Evolutionary conservation across 176 grass and related monocot genomes (phyloP).

Genomic region (Lolium perenne): DNA sequence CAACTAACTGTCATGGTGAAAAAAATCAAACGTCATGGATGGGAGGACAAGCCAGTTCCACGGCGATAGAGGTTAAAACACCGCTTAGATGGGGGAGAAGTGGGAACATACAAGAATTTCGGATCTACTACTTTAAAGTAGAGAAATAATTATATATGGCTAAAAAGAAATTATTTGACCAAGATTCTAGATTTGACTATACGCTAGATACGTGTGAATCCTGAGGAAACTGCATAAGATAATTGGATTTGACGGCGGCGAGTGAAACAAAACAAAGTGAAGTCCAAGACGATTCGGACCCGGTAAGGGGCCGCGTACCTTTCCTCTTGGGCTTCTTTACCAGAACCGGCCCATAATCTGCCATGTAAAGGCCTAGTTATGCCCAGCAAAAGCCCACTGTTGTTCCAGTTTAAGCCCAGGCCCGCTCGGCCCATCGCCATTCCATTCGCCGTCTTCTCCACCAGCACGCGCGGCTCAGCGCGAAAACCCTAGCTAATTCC

Average conservation of each 20-base stretch:
- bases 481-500: conserved; percentile 50
- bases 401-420: background rate
- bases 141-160: no score
- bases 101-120: no score
- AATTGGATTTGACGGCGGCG: background rate
- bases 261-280: background rate
- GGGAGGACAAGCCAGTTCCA: no score
- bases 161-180: no score
- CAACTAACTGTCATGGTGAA: no score
- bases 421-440: background rate
- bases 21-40: no score
- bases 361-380: background rate
- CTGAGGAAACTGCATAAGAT: no score
- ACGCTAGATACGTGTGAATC: no score
- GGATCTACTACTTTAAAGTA: no score
- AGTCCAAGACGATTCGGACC: background rate
- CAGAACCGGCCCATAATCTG: background rate
- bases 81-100: no score
- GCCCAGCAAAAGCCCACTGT: background rate
- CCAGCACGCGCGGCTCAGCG: background rate
- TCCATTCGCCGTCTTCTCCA: background rate
- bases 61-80: no score
- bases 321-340: background rate
- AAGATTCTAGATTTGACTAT: no score
- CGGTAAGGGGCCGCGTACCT: background rate